phyloP scores from a whole-genome alignment of 1,284 basidiomycete species.

The Neonothopanus nambi region DNA sequence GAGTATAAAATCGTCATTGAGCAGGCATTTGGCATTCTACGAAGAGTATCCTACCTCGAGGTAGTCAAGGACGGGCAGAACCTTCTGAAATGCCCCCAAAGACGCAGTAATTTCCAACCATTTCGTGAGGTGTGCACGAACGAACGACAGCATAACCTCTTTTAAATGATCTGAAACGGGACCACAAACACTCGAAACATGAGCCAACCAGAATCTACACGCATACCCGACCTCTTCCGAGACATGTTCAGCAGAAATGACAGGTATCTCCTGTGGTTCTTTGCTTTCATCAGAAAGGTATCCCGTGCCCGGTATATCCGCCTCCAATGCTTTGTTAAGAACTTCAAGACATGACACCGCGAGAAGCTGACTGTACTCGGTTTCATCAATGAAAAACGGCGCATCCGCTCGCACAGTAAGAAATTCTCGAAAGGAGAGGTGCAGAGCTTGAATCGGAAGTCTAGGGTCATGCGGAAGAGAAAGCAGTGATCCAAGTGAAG shows the following conservation, averaged over 20 bases:
- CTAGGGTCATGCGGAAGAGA: constrained; percentile 1
- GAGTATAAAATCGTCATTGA: too few species aligned
- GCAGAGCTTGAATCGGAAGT: constrained; percentile 15
- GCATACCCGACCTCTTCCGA: constrained; percentile 10
- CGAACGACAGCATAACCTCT: background rate
- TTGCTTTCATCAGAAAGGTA: constrained; percentile 1
- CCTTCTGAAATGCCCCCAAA: constrained; percentile 1
- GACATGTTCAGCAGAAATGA: background rate
- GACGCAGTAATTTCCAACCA: constrained; percentile 11
- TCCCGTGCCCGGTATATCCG: constrained; percentile 6
- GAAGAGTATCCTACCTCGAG: background rate
- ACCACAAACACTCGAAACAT: background rate
- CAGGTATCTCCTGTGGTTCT: background rate
- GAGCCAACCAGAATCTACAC: constrained; percentile 11
- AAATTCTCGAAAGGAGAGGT: constrained; percentile 23
- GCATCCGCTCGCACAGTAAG: constrained; percentile 15
- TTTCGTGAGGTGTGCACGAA: background rate
- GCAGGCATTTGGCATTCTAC: background rate
- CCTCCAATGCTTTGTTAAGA: background rate
- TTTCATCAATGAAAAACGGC: constrained; percentile 7
- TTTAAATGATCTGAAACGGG: background rate
- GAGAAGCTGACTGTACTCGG: constrained; percentile 9
- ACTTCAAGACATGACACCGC: constrained; percentile 4
- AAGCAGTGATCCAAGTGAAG: constrained; percentile 15
- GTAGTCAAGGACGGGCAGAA: background rate